Evolutionary conservation across 768 basidiomycete species (phyloP).

Genomic region (Ramaria rubella): DNA sequence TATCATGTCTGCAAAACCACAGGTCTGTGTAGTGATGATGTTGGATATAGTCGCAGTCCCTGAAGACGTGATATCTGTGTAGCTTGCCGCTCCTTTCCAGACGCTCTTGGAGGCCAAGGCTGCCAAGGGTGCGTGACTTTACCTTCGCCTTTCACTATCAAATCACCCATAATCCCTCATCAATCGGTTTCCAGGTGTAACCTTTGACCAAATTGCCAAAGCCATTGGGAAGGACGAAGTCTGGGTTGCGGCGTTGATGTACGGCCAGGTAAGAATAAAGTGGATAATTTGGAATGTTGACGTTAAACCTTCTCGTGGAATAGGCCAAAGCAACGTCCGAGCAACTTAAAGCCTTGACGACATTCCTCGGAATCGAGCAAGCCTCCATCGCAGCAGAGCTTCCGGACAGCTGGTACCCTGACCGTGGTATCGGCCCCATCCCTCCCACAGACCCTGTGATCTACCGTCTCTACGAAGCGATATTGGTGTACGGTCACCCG

Average conservation of each 20-base stretch:
- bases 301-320: background rate
- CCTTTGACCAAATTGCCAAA: slow-evolving; percentile 64
- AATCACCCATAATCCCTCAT: background rate
- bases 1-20: background rate
- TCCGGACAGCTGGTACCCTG: slow-evolving; percentile 68
- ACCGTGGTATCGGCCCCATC: slow-evolving; percentile 57
- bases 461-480: slow-evolving; percentile 75
- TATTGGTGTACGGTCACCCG: slow-evolving; percentile 71
- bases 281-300: background rate
- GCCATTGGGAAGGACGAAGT: slow-evolving; percentile 67
- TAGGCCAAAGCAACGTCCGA: slow-evolving; percentile 64
- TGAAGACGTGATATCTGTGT: no score
- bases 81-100: background rate
- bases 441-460: slow-evolving; percentile 76
- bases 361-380: slow-evolving; percentile 43
- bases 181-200: slow-evolving; percentile 39
- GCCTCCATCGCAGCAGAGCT: slow-evolving; percentile 36
- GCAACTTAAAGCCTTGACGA: slow-evolving; percentile 49
- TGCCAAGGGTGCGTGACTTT: slow-evolving; percentile 51
- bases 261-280: slow-evolving; percentile 53
- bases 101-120: slow-evolving; percentile 61
- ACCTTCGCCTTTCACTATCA: background rate
- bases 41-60: background rate
- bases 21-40: background rate
- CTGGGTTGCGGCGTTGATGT: slow-evolving; percentile 78